Base-by-base conservation (phyloP, 805 yeast genomes). In the Zygosaccharomyces lentus region DNA sequence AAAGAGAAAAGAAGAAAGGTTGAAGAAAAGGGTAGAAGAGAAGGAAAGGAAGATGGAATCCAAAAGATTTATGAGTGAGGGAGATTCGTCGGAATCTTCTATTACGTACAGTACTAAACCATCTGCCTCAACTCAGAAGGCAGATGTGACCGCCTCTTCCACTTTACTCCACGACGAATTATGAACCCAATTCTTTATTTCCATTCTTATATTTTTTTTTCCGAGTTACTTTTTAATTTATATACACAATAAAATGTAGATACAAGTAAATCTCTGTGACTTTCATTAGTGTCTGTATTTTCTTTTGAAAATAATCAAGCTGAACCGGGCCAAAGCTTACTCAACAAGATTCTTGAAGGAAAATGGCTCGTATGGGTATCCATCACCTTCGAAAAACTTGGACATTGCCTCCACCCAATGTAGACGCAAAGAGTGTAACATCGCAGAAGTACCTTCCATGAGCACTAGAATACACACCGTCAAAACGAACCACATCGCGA, bases 391-490 rank as follows among this genome's bases (percentile, higher is more conserved):
- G 61, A 90, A 93, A 71, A 84, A 95, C 72, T 93, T 93, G 51
- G 96, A 88, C 99, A 93, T 93, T 23, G 96, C 84, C 72, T 93
- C 99, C 52, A 93, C 99, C 99, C 99, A 93, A 67, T 93, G 99
- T 62, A 93, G 77, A 75, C 99, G 87, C 62, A 93, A 77, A n/a
- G 97, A 85, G 69, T 93, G 99, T 62, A 93, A 77, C 99, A 93
- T 93, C 29, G 99, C 99, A 21, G 97, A 88, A 0, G 99, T 93
- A 48, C 99, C 99, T 69, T 93, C 99, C 99, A 93, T 93, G 43
- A 86, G 72, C 10, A 93, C 98, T 61, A 93, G 75, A 57, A 93
- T 88, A 59, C 87, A 84, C 21, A 90, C 91, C 0, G 99, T 91
- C 51, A 93, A 73, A 2, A 79, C 79, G 65, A 93, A 89, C 99